These are phyloP conservation scores for Chaetomiaceae sp. DNA, from an alignment of 2,329 filamentous ascomycete species.

Conservation along the genomic window DNA sequence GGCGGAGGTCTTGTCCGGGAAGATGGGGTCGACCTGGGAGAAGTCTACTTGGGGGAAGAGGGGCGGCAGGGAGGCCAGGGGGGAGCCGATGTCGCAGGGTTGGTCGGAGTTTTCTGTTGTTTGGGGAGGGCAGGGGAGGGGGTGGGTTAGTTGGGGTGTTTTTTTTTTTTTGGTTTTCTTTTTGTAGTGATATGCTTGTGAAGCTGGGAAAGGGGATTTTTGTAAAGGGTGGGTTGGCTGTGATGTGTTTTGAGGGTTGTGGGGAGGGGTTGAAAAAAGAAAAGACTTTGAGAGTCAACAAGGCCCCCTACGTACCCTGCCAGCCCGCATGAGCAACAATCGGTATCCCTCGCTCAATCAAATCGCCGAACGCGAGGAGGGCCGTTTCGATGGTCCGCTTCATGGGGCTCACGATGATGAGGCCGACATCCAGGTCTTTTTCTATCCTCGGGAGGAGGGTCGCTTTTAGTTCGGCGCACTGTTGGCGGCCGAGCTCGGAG, in stretches of 20 bases:
- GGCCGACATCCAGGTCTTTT: constrained; percentile 42
- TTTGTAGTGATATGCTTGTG: too few relatives aligned
- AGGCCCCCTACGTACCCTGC: constrained; percentile 58
- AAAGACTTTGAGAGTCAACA: too few relatives aligned
- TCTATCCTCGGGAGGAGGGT: constrained; percentile 40
- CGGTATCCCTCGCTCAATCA: constrained; percentile 50
- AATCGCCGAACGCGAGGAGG: constrained; percentile 52
- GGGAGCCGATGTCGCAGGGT: constrained; percentile 59
- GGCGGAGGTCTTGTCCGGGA: constrained; percentile 57
- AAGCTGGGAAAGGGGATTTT: too few relatives aligned
- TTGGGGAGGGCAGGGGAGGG: neutral
- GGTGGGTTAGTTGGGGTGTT: constrained; percentile 1
- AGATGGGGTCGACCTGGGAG: constrained; percentile 52
- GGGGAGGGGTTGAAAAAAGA: too few relatives aligned
- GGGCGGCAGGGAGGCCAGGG: constrained; percentile 38
- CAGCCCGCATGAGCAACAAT: constrained; percentile 57
- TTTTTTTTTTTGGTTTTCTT: neutral
- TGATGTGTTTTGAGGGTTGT: too few relatives aligned
- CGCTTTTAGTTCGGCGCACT: constrained; percentile 44
- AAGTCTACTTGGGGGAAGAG: constrained; percentile 58
- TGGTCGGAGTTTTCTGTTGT: constrained; percentile 49
- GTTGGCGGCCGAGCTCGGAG: constrained; percentile 45
- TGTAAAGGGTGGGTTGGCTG: too few relatives aligned
- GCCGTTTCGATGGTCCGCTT: constrained; percentile 62
- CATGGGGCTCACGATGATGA: constrained; percentile 63